Base-by-base conservation (phyloP, 345 rosid species). In the Melaleuca alternifolia region DNA sequence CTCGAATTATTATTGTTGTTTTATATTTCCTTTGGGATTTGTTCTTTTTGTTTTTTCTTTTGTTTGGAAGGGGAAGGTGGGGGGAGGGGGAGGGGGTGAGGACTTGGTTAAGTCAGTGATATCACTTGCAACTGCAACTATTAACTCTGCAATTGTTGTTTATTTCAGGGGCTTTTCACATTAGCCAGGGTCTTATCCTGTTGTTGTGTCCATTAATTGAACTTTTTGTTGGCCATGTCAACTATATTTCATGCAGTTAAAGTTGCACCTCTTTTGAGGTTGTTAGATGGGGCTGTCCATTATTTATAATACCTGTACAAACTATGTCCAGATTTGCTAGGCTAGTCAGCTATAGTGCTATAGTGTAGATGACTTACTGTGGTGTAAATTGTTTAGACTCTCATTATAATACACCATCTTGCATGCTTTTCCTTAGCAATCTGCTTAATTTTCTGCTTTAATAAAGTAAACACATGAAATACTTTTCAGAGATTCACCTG, bases 401-500 rank as follows among this genome's bases (percentile, higher is more conserved):
- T 71, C 81, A 37, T 71, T 71, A 37, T 9, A 71, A 71, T 83
- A 37, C 62, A 53, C 48, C 61, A 53, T 51, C 21, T 79, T 24
- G 51, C 11, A 1, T 18, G 83, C 51, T 41, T 5, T 30, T 79
- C 51, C 5, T 51, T 83, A n/a, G 24, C 41, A 83, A 51, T 46
- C 54, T 33, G 59, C 46, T 56, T 33, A 83, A 33, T 83, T 48
- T 51, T 48, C 62, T 83, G 85, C 61, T 77, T 86, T 77, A 11
- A 23, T 44, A 54, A 41, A 86, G 75, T 11, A 76, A 61, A 24
- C 33, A 48, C 77, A 56, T 51, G 37, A n/a, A 18, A 24, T 48
- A 41, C 26, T 4, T 52, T 90, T 90, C 94, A 94, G 99, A 96
- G 92, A 88, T 95, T 88, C 87, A 84, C 90, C 88, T 96, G 89